Base-by-base conservation (phyloP, 768 basidiomycete genomes). In the Lentinus tigrinus region DNA sequence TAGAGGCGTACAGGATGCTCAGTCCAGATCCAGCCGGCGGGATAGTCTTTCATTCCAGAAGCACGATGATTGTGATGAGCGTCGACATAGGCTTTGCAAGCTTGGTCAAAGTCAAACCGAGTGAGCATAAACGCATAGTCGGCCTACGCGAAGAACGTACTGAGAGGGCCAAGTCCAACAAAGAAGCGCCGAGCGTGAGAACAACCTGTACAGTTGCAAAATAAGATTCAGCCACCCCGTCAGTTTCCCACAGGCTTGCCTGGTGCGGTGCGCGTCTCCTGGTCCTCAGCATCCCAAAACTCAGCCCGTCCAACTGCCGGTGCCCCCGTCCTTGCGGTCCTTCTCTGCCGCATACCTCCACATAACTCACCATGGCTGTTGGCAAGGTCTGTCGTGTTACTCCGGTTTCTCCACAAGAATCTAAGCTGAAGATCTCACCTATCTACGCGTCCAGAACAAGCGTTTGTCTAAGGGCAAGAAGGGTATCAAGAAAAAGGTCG, bases 401-500 rank as follows among this genome's bases (percentile, higher is more conserved):
- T 21, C 24, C 43, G 23, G n/a, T 26, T 42, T 14, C 46, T 36
- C n/a, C 50, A 21, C 23, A 3, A n/a, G 6, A 14, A 11, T 40
- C 9, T 13, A 3, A 21, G 14, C 26, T 27, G 27, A 27, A 4
- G 47, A 4, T 38, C 47, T 59, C 43, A 49, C 16, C 10, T 23
- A 57, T 56, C 26, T 48, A 64, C 24, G 39, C 37, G 42, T 48
- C 14, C 66, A 98, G 93, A 98, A 98, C 82, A 99, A 99, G 81
- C 88, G 94, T 74, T 85, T 95, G 67, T 95, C 94, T 49, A 97
- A 97, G 81, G 94, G 94, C 70, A 95, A 95, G 85, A 95, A 95
- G 82, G 94, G 93, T 75, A 88, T 98, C 83, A 99, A 99, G 94
- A 99, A 98, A 83, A 97, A 98, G 88, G 95, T 97, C 74, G 94